Conservation (phyloP, 192 early-diverging fungal genomes). For the Coemansia sp. region DNA sequence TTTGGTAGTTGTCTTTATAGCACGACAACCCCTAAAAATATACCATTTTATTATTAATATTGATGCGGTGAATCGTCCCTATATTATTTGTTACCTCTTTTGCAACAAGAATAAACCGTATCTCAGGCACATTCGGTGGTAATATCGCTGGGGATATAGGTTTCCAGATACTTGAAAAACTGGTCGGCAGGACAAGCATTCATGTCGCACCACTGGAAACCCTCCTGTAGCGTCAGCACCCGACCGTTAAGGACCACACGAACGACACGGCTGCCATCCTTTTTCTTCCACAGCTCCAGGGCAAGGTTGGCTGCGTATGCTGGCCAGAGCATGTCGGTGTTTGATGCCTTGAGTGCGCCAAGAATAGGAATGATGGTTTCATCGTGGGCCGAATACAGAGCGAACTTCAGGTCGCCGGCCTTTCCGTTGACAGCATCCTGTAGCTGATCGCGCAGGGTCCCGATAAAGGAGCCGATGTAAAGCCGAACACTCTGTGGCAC, state of each 20-base stretch:
- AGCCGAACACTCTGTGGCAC: constrained; percentile 19
- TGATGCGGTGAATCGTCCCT: too few relatives aligned
- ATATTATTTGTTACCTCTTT: not conserved
- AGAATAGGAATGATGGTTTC: constrained; percentile 36
- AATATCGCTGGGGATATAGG: constrained; percentile 24
- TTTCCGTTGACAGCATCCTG: constrained; percentile 15
- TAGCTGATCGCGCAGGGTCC: constrained; percentile 19
- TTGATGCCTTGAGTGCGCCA: constrained; percentile 25
- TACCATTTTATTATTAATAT: too few relatives aligned
- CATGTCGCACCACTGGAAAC: constrained; percentile 31
- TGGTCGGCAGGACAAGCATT: constrained; percentile 16
- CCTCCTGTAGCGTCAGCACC: constrained; percentile 22
- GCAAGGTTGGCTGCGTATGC: constrained; percentile 49
- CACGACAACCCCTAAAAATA: too few relatives aligned
- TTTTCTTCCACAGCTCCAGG: constrained; percentile 49
- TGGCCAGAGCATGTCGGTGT: constrained; percentile 48
- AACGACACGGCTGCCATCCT: constrained; percentile 31
- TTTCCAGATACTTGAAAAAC: constrained; percentile 23
- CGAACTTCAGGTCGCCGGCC: constrained; percentile 22
- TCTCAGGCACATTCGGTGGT: constrained; percentile 9
- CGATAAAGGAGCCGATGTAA: constrained; percentile 34
- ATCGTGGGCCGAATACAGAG: constrained; percentile 52
- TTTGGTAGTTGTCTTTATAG: too few relatives aligned
- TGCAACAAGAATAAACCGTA: not conserved
- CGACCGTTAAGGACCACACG: constrained; percentile 55